phyloP scores from a whole-genome alignment of 331 rosid genomes.

The Prunus yedoensis region DNA sequence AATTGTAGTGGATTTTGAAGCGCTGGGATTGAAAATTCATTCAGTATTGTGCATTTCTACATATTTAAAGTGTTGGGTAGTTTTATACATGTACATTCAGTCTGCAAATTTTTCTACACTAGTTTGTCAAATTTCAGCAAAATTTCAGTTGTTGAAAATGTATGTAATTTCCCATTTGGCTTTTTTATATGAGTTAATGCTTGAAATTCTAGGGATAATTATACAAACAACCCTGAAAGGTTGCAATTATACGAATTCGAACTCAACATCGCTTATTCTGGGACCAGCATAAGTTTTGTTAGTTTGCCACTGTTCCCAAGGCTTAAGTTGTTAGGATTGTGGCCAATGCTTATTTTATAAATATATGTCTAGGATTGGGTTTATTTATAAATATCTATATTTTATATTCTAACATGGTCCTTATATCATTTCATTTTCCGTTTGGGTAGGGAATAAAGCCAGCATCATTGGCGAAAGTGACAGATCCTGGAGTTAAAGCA shows the following conservation, averaged over 20 bases:
- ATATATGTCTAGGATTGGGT: too few relatives aligned
- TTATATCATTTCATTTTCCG: background rate
- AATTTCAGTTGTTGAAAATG: background rate
- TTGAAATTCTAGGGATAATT: background rate
- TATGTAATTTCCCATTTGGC: background rate
- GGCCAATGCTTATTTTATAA: background rate
- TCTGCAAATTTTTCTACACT: background rate
- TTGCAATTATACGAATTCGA: background rate
- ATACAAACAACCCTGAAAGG: background rate
- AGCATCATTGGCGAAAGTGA: slow-evolving; percentile 83
- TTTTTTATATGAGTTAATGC: background rate
- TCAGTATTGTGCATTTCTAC: background rate
- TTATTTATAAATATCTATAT: too few relatives aligned
- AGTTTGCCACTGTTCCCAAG: background rate
- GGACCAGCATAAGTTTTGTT: background rate
- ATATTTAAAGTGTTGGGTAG: background rate
- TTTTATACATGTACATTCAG: background rate
- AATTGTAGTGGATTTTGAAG: background rate
- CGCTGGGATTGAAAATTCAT: background rate
- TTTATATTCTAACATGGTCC: background rate
- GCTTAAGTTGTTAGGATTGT: background rate
- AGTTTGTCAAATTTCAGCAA: background rate
- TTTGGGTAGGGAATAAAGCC: slow-evolving; percentile 76
- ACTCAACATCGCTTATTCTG: background rate
- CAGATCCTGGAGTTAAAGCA: slow-evolving; percentile 56